Evolutionary conservation across 495 filamentous ascomycete genomes (phyloP).

Genomic region (Neurospora sp.): DNA sequence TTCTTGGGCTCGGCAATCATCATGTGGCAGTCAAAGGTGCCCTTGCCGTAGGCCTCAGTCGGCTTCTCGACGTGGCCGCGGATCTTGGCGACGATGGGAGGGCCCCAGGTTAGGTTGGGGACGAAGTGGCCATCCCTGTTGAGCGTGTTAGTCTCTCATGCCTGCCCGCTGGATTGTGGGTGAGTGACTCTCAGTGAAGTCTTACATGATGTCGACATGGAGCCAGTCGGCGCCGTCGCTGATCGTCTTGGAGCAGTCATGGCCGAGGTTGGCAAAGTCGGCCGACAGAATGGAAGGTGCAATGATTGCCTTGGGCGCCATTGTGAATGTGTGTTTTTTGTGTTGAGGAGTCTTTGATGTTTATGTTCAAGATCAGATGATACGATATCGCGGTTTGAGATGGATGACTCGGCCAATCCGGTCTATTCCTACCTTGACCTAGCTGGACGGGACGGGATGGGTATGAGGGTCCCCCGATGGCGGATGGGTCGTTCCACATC

Average conservation of each 20-base stretch:
- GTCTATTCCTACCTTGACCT: background rate
- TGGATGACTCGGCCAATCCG: background rate
- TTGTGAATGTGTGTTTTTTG: slow-evolving; percentile 19
- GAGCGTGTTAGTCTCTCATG: no score
- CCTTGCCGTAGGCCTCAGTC: slow-evolving; percentile 48
- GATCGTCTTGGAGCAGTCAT: slow-evolving; percentile 76
- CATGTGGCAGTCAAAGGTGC: slow-evolving; percentile 99
- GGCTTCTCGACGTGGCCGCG: slow-evolving; percentile 63
- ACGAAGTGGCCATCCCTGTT: slow-evolving; percentile 85
- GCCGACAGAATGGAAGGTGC: slow-evolving; percentile 95
- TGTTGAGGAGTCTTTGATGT: background rate
- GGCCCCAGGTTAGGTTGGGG: slow-evolving; percentile 94
- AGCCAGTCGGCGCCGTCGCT: slow-evolving; percentile 79
- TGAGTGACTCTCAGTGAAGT: no score
- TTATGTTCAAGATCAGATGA: background rate
- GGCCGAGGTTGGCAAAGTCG: slow-evolving; percentile 80
- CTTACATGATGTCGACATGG: slow-evolving; percentile 78
- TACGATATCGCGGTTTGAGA: background rate
- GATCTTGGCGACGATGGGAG: slow-evolving; percentile 87
- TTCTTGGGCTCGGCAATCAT: slow-evolving; percentile 99
- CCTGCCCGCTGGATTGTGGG: no score
- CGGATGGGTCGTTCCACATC: background rate
- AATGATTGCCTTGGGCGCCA: slow-evolving; percentile 87
- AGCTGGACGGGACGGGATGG: background rate
- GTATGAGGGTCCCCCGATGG: background rate